phyloP scores from a whole-genome alignment of 306 rosid species.

The Mimosa bimucronata region DNA sequence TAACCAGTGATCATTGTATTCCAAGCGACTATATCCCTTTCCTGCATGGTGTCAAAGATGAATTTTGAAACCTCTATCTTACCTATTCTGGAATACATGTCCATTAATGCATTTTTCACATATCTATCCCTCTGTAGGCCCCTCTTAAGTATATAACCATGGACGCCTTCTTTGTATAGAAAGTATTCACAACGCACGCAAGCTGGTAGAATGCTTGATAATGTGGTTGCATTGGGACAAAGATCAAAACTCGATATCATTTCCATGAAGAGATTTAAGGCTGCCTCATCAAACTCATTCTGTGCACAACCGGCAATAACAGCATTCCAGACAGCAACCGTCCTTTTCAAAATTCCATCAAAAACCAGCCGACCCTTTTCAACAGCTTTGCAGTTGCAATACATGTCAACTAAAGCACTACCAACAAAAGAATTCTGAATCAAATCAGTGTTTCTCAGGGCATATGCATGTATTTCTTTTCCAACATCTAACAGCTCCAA shows the following conservation, averaged over 20 bases:
- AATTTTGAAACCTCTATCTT: constrained; percentile 52
- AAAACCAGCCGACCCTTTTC: constrained; percentile 65
- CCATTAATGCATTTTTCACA: constrained; percentile 84
- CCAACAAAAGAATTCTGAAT: constrained; percentile 69
- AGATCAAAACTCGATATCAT: constrained; percentile 50
- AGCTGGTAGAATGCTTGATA: constrained; percentile 78
- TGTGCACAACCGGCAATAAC: constrained; percentile 77
- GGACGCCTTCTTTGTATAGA: constrained; percentile 62
- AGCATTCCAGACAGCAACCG: constrained; percentile 74
- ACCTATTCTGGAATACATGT: constrained; percentile 80
- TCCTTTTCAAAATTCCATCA: constrained; percentile 46
- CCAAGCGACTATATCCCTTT: constrained; percentile 79
- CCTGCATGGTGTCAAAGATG: constrained; percentile 60
- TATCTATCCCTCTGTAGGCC: constrained; percentile 65
- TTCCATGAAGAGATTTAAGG: constrained; percentile 64
- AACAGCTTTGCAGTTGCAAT: constrained; percentile 69
- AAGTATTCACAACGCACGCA: constrained; percentile 55
- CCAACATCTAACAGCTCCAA: constrained; percentile 68
- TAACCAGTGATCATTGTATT: constrained; percentile 85
- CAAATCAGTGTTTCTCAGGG: constrained; percentile 52
- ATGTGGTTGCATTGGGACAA: constrained; percentile 66
- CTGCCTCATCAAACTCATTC: constrained; percentile 64
- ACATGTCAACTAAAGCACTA: constrained; percentile 87
- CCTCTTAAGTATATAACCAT: constrained; percentile 64
- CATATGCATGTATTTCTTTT: constrained; percentile 72